Conservation (phyloP, 768 basidiomycete species). For the Mycena kentingensis region DNA sequence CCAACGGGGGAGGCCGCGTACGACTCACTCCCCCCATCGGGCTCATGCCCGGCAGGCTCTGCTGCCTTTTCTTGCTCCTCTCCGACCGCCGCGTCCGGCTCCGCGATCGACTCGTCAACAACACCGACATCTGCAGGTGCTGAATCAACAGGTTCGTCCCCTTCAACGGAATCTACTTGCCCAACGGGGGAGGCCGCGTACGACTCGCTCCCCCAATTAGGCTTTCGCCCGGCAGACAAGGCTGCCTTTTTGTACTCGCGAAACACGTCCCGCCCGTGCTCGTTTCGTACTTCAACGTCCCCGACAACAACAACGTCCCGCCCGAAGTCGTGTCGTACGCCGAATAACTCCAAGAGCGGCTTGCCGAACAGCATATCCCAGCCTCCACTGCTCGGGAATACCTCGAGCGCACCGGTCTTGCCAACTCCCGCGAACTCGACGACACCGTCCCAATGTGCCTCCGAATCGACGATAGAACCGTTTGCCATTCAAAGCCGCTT, state of each 20-base stretch:
- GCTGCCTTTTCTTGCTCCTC: background rate
- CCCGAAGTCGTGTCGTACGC: conserved; percentile 16
- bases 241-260: background rate
- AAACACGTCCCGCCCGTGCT: no score
- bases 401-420: conserved; percentile 16
- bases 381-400: conserved; percentile 25
- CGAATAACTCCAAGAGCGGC: conserved; percentile 16
- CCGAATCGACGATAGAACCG: conserved; percentile 23
- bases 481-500: conserved; percentile 34
- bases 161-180: background rate
- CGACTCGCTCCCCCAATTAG: background rate
- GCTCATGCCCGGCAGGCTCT: background rate
- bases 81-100: no score
- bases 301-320: conserved; percentile 1
- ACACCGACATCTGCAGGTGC: background rate
- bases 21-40: conserved; percentile 1
- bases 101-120: background rate
- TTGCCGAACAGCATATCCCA: conserved; percentile 22
- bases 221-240: background rate
- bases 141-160: background rate
- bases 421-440: conserved; percentile 16
- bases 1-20: conserved; percentile 11
- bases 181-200: background rate
- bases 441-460: conserved; percentile 24
- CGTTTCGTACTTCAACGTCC: conserved; percentile 1